These are phyloP conservation scores for Pisolithus albus DNA, from an alignment of 768 basidiomycete genomes.

Conservation along the genomic window DNA sequence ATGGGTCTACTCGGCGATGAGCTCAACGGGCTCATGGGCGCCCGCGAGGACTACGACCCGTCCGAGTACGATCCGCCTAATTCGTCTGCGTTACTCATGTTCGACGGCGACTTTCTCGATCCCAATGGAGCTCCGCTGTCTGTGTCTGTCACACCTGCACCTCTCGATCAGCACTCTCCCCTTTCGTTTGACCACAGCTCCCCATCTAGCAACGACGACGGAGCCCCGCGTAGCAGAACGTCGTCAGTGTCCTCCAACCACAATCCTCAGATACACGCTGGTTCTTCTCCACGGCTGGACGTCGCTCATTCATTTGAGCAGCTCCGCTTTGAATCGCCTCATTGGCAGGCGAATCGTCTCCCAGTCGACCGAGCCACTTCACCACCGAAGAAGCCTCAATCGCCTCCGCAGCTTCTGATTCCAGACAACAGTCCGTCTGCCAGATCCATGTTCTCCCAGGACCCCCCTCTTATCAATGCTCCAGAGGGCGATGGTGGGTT, in stretches of 20 bases:
- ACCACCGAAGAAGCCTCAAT: slow-evolving; percentile 49
- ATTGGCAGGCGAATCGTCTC: slow-evolving; percentile 46
- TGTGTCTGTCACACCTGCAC: slow-evolving; percentile 32
- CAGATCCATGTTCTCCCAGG: slow-evolving; percentile 31
- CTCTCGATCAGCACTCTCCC: slow-evolving; percentile 32
- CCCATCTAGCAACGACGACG: slow-evolving; percentile 53
- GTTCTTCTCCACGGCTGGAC: slow-evolving; percentile 50
- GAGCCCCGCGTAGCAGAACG: slow-evolving; percentile 48
- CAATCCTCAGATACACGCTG: slow-evolving; percentile 35
- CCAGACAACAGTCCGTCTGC: slow-evolving; percentile 47
- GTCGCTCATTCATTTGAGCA: slow-evolving; percentile 54
- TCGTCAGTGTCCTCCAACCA: slow-evolving; percentile 56
- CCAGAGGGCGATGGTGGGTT: slow-evolving; percentile 50
- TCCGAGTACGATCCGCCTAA: slow-evolving; percentile 61
- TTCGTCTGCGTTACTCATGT: slow-evolving; percentile 48
- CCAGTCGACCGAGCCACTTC: slow-evolving; percentile 34
- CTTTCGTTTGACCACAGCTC: slow-evolving; percentile 57
- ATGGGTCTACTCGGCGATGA: slow-evolving; percentile 48
- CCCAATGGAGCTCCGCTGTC: slow-evolving; percentile 28
- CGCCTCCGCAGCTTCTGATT: slow-evolving; percentile 54
- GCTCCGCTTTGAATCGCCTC: slow-evolving; percentile 59
- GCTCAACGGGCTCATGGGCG: slow-evolving; percentile 25
- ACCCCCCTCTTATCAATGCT: slow-evolving; percentile 50
- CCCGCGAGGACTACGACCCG: slow-evolving; percentile 59
- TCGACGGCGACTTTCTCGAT: slow-evolving; percentile 42